Evolutionary conservation across 164 flowering plant species (phyloP).

Genomic region (Cinnamomum chago): DNA sequence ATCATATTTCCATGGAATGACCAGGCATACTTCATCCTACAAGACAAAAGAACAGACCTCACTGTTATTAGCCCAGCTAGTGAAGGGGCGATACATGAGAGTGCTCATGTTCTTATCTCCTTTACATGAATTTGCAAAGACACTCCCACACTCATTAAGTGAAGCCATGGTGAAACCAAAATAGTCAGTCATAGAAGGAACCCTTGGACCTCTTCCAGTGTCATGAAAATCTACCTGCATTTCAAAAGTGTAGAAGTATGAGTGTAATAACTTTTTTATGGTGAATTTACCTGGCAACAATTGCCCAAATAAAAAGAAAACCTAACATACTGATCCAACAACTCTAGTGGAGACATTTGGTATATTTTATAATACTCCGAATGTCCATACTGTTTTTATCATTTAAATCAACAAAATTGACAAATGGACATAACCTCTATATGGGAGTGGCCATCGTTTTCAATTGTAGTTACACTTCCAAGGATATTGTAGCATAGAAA

Average conservation of each 20-base stretch:
- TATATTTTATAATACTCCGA: neutral
- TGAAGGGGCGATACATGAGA: constrained; percentile 96
- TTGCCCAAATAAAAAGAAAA: neutral
- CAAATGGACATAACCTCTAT: constrained; percentile 56
- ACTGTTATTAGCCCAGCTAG: constrained; percentile 95
- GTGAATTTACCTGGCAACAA: neutral
- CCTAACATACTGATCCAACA: neutral
- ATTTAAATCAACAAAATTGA: neutral
- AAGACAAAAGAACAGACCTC: constrained; percentile 52
- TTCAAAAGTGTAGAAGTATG: neutral
- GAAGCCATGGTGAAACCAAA: constrained; percentile 98
- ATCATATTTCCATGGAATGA: neutral
- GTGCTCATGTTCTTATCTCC: constrained; percentile 91
- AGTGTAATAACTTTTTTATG: neutral
- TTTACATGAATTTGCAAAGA: constrained; percentile 87
- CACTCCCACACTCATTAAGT: constrained; percentile 86
- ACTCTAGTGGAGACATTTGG: neutral
- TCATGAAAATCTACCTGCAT: constrained; percentile 96
- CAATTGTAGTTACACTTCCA: constrained; percentile 78
- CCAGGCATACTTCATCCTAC: neutral
- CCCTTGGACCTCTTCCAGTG: constrained; percentile 86
- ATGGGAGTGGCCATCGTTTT: constrained; percentile 80
- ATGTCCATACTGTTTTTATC: neutral
- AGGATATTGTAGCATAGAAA: constrained; percentile 96
- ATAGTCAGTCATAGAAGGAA: constrained; percentile 94